These are phyloP conservation scores for Nepenthes gracilis DNA, from an alignment of 148 eudicot species.

Conservation along the genomic window DNA sequence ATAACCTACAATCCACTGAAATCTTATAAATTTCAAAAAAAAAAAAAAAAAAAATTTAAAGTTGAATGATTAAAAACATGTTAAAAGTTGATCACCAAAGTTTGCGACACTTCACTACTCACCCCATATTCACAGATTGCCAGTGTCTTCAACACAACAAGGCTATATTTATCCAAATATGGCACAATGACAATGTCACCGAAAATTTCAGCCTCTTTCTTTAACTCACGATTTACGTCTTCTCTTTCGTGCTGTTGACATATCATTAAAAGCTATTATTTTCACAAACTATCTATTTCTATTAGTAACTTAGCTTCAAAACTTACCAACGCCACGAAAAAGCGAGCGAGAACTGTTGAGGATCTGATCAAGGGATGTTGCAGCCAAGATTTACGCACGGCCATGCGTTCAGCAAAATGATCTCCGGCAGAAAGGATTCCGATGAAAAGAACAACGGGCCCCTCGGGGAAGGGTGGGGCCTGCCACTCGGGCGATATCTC, in stretches of 20 bases:
- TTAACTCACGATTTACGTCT: conserved; percentile 49
- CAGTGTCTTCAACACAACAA: conserved; percentile 83
- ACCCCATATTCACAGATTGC: conserved; percentile 94
- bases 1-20: conserved; percentile 30
- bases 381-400: conserved; percentile 86
- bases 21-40: not conserved
- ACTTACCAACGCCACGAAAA: conserved; percentile 71
- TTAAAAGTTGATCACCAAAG: not conserved
- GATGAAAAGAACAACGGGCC: conserved; percentile 46
- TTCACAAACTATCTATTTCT: not conserved
- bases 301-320: not conserved
- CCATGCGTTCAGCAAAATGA: conserved; percentile 89
- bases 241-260: conserved; percentile 52
- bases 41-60: not conserved
- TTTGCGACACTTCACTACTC: conserved; percentile 5
- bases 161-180: conserved; percentile 76
- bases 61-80: not conserved
- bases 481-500: conserved; percentile 57
- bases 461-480: conserved; percentile 51
- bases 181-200: conserved; percentile 81
- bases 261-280: not conserved
- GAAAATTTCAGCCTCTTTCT: conserved; percentile 75
- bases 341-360: conserved; percentile 51
- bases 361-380: conserved; percentile 49
- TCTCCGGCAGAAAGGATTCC: conserved; percentile 78